These are phyloP conservation scores for Aspergillus pseudoglaucus DNA, from an alignment of 2,329 filamentous ascomycete species.

Conservation along the genomic window DNA sequence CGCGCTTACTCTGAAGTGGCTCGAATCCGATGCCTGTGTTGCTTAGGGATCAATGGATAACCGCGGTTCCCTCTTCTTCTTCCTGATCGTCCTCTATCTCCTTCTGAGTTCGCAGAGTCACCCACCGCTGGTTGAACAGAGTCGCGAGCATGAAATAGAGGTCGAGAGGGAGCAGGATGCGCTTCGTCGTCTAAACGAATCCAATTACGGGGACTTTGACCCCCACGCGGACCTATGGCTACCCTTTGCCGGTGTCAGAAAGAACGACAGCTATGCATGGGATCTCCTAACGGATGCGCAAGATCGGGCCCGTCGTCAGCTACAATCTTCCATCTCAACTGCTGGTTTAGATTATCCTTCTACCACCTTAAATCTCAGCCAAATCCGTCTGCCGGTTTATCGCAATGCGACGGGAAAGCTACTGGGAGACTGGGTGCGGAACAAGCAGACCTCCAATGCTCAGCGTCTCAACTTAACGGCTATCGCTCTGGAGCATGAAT, in stretches of 20 bases:
- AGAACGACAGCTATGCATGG: constrained; percentile 73
- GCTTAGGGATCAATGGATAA: constrained; percentile 38
- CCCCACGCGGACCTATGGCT: constrained; percentile 45
- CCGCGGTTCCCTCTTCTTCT: constrained; percentile 43
- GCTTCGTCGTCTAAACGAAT: constrained; percentile 45
- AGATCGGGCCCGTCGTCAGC: constrained; percentile 55
- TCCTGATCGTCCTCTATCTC: constrained; percentile 49
- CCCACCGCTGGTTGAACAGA: constrained; percentile 33
- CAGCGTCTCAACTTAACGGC: constrained; percentile 58
- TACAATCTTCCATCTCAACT: constrained; percentile 28
- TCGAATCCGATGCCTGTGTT: constrained; percentile 18
- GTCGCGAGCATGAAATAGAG: constrained; percentile 43
- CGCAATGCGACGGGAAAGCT: constrained; percentile 71
- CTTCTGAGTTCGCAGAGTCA: constrained; percentile 46
- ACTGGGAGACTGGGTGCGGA: constrained; percentile 67
- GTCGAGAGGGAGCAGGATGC: constrained; percentile 47
- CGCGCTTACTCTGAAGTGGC: constrained; percentile 9
- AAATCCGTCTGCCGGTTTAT: constrained; percentile 55
- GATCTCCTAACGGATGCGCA: constrained; percentile 62
- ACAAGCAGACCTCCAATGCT: constrained; percentile 44
- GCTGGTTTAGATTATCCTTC: constrained; percentile 24
- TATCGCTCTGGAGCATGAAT: constrained; percentile 60
- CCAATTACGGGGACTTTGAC: constrained; percentile 49
- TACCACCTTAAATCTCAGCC: constrained; percentile 29
- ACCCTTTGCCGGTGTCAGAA: constrained; percentile 71